phyloP scores from a whole-genome alignment of 75 land plant genomes.

The Pseudotsuga menziesii region DNA sequence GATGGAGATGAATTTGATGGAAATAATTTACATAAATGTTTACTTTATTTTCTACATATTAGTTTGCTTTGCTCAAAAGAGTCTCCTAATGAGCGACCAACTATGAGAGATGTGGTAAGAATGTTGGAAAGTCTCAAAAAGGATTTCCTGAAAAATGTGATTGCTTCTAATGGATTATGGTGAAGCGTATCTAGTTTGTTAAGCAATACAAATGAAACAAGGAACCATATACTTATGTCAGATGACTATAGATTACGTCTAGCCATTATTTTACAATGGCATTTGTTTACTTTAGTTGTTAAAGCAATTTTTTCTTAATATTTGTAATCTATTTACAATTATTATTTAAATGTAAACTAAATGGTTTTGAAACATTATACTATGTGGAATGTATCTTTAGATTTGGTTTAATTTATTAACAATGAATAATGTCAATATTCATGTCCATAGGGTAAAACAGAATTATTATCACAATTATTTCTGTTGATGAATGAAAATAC shows the following conservation, averaged over 20 bases:
- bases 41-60: constrained; percentile 3
- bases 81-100: constrained; percentile 24
- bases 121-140: not conserved
- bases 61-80: constrained; percentile 27
- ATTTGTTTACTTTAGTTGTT: not conserved
- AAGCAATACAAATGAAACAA: not conserved
- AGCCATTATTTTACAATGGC: too few species aligned
- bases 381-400: too few species aligned
- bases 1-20: not conserved
- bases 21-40: not conserved
- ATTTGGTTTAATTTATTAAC: too few species aligned
- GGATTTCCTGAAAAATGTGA: not conserved
- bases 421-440: too few species aligned
- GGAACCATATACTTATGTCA: not conserved
- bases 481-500: too few species aligned
- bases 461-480: too few species aligned
- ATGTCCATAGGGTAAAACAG: too few species aligned
- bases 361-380: too few species aligned
- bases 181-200: not conserved
- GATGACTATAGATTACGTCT: not conserved
- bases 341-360: too few species aligned
- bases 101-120: constrained; percentile 26
- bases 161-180: not conserved
- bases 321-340: too few species aligned
- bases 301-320: too few species aligned